Evolutionary conservation across 495 filamentous ascomycete species (phyloP).

Genomic region (Aspergillus nanangensis): DNA sequence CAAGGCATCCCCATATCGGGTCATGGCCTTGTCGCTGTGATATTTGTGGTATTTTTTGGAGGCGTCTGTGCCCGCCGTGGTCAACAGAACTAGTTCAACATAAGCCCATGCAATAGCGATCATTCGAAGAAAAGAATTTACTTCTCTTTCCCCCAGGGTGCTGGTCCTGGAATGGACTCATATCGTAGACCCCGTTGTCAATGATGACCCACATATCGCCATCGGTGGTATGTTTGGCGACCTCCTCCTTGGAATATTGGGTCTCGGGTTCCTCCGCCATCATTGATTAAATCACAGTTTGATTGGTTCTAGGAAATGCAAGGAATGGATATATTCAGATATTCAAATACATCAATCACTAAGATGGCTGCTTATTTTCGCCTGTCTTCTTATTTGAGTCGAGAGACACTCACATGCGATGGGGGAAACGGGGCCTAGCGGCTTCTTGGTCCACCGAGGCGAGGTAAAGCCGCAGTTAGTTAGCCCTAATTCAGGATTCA

Average conservation of each 20-base stretch:
- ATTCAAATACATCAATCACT: too few relatives aligned
- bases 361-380: too few relatives aligned
- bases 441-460: too few relatives aligned
- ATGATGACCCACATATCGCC: constrained; percentile 7
- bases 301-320: too few relatives aligned
- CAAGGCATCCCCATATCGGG: not conserved
- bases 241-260: not conserved
- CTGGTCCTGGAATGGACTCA: constrained; percentile 5
- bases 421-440: too few relatives aligned
- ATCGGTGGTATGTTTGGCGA: not conserved
- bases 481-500: too few relatives aligned
- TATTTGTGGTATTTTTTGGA: constrained; percentile 11
- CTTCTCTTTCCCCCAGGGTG: constrained; percentile 11
- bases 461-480: too few relatives aligned
- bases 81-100: constrained; percentile 1
- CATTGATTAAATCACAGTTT: too few relatives aligned
- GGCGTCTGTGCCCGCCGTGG: constrained; percentile 9
- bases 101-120: not conserved
- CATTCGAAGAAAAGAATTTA: not conserved
- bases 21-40: constrained; percentile 4
- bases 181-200: constrained; percentile 8
- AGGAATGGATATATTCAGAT: too few relatives aligned
- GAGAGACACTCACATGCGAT: too few relatives aligned
- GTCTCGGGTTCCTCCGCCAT: too few relatives aligned
- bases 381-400: too few relatives aligned